These are phyloP conservation scores for Penicillium steckii DNA, from an alignment of 495 filamentous ascomycete species.

Conservation along the genomic window DNA sequence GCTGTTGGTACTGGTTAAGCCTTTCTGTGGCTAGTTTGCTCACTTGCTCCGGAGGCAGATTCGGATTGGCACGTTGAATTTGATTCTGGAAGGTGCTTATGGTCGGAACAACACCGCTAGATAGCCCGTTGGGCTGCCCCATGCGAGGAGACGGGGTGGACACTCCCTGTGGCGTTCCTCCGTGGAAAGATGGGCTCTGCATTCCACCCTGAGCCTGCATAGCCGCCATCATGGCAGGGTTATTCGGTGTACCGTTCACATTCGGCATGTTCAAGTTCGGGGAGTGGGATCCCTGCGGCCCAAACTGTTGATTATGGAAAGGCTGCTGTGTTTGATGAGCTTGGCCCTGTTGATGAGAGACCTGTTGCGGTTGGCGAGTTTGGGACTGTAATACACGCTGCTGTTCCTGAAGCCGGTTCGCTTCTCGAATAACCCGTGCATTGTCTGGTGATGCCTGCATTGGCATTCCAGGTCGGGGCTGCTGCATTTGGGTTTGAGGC, in stretches of 20 bases:
- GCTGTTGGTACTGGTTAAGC: slow-evolving; percentile 52
- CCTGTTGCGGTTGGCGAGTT: slow-evolving; percentile 55
- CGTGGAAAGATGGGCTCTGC: slow-evolving; percentile 49
- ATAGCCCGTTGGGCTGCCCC: slow-evolving; percentile 50
- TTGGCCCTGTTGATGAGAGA: slow-evolving; percentile 33
- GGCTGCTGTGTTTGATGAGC: slow-evolving; percentile 40
- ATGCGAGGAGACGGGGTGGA: slow-evolving; percentile 53
- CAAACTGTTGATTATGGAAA: slow-evolving; percentile 43
- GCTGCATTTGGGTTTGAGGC: slow-evolving; percentile 70
- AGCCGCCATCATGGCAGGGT: slow-evolving; percentile 50
- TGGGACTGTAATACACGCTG: slow-evolving; percentile 66
- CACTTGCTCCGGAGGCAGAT: slow-evolving; percentile 56
- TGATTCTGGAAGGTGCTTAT: slow-evolving; percentile 52
- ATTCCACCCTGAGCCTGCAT: slow-evolving; percentile 50
- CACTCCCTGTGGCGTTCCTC: slow-evolving; percentile 40
- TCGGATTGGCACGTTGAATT: slow-evolving; percentile 53
- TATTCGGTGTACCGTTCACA: slow-evolving; percentile 54
- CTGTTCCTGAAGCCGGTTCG: slow-evolving; percentile 62
- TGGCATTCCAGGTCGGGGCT: slow-evolving; percentile 58
- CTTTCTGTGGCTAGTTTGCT: slow-evolving; percentile 61
- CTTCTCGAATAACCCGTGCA: slow-evolving; percentile 56
- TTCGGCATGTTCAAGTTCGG: slow-evolving; percentile 43
- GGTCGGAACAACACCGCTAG: slow-evolving; percentile 53
- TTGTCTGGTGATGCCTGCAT: slow-evolving; percentile 53
- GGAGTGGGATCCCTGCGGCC: slow-evolving; percentile 43